A percentile compares a stretch with the other conserved stretches of the same genome.
Evolutionary conservation across 73 alveolate species (phyloP).

Genomic region (Symbiodinium natans): DNA sequence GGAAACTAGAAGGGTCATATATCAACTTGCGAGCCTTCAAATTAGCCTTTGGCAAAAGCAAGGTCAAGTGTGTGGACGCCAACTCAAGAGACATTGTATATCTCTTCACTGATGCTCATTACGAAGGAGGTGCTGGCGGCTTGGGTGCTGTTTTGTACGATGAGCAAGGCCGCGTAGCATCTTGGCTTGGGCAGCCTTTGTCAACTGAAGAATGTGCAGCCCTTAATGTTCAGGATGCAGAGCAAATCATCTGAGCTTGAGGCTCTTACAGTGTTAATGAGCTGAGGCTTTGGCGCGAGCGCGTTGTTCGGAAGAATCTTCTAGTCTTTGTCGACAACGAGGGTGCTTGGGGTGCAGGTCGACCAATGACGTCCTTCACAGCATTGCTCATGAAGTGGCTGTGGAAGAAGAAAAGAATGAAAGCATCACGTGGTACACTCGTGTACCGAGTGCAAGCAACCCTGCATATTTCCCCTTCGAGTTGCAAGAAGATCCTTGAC

Average conservation of each 20-base stretch:
- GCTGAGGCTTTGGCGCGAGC: neutral
- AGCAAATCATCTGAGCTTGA: constrained; percentile 26
- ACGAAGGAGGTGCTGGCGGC: neutral
- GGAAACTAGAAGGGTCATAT: neutral
- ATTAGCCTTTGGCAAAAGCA: neutral
- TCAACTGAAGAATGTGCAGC: neutral
- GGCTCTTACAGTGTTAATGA: constrained; percentile 20
- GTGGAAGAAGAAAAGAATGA: neutral
- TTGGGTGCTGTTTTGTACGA: neutral
- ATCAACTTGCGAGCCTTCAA: neutral
- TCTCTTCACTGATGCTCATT: constrained; percentile 22
- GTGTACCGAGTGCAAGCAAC: constrained; percentile 33
- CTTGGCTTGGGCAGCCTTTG: neutral
- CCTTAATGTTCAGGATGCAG: neutral
- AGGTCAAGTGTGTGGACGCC: neutral
- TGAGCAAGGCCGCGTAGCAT: neutral
- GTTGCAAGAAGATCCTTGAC: too few relatives aligned
- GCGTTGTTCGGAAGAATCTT: neutral
- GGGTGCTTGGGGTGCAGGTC: neutral
- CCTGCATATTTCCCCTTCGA: neutral
- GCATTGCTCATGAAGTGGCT: neutral
- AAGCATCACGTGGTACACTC: neutral
- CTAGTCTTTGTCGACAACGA: constrained; percentile 3
- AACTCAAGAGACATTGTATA: neutral
- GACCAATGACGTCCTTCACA: neutral